A percentile compares a stretch with the other conserved stretches of the same genome.
Evolutionary conservation across 371 early-diverging fungal species (phyloP).

Genomic region (Mortierella sp.): DNA sequence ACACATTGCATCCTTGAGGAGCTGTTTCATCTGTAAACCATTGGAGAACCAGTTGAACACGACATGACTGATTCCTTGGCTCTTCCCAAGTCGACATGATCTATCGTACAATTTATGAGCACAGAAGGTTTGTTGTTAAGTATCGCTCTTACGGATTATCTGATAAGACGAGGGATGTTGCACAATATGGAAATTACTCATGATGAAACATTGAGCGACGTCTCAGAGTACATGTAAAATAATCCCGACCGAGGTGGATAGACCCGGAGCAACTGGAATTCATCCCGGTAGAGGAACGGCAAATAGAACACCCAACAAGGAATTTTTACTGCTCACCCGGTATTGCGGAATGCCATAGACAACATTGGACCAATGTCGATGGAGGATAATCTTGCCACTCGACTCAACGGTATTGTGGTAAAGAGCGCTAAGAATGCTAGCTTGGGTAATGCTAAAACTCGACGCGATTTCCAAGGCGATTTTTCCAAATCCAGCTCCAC

Average conservation of each 20-base stretch:
- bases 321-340: neutral
- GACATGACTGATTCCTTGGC: too few relatives aligned
- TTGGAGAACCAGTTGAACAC: too few relatives aligned
- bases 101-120: too few relatives aligned
- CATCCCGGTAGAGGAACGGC: neutral
- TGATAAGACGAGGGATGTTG: too few relatives aligned
- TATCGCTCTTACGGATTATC: too few relatives aligned
- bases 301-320: neutral
- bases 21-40: too few relatives aligned
- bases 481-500: neutral
- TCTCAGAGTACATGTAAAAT: too few relatives aligned
- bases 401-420: neutral
- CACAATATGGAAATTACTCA: too few relatives aligned
- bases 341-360: neutral
- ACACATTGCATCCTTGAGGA: too few relatives aligned
- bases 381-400: slow-evolving; percentile 2
- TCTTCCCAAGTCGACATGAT: too few relatives aligned
- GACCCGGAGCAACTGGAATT: neutral
- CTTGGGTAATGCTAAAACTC: neutral
- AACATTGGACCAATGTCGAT: neutral
- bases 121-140: too few relatives aligned
- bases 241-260: neutral
- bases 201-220: too few relatives aligned
- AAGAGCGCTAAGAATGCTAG: neutral
- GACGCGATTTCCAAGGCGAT: neutral